Evolutionary conservation across 805 yeast genomes (phyloP).

Genomic region (Helenozyma rhizophorensis): DNA sequence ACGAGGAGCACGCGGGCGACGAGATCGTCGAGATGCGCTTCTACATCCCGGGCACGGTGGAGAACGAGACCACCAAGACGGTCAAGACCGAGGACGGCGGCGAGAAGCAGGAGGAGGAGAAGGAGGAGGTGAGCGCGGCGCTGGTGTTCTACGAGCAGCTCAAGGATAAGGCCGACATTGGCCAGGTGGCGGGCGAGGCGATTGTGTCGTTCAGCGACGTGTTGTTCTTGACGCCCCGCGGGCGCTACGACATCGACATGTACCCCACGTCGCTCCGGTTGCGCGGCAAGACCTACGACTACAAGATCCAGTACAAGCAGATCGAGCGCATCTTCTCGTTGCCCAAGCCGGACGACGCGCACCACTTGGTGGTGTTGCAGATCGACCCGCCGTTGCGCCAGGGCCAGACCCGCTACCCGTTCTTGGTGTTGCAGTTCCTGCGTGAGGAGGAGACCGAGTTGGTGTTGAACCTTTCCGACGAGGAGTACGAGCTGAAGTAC

Average conservation of each 20-base stretch:
- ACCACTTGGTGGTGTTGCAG: slow-evolving; percentile 82
- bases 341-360: slow-evolving; percentile 92
- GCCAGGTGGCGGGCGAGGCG: slow-evolving; percentile 91
- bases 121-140: slow-evolving; percentile 64
- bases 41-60: slow-evolving; percentile 84
- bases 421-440: slow-evolving; percentile 82
- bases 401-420: slow-evolving; percentile 96
- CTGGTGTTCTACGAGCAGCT: slow-evolving; percentile 83
- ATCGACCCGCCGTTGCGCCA: slow-evolving; percentile 97
- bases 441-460: slow-evolving; percentile 89
- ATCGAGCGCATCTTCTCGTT: slow-evolving; percentile 86
- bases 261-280: slow-evolving; percentile 81
- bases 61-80: slow-evolving; percentile 39
- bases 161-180: slow-evolving; percentile 90
- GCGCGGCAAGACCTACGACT: slow-evolving; percentile 97
- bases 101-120: slow-evolving; percentile 31
- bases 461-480: slow-evolving; percentile 80
- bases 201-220: slow-evolving; percentile 90
- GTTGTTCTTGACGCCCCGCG: slow-evolving; percentile 93
- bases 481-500: slow-evolving; percentile 71
- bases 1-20: slow-evolving; percentile 76
- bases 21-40: slow-evolving; percentile 93
- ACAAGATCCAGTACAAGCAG: slow-evolving; percentile 86
- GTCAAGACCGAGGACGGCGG: slow-evolving; percentile 25
- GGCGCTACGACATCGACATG: slow-evolving; percentile 96